Conservation (phyloP, 305 asterid species). For the Fraxinus sp. region DNA sequence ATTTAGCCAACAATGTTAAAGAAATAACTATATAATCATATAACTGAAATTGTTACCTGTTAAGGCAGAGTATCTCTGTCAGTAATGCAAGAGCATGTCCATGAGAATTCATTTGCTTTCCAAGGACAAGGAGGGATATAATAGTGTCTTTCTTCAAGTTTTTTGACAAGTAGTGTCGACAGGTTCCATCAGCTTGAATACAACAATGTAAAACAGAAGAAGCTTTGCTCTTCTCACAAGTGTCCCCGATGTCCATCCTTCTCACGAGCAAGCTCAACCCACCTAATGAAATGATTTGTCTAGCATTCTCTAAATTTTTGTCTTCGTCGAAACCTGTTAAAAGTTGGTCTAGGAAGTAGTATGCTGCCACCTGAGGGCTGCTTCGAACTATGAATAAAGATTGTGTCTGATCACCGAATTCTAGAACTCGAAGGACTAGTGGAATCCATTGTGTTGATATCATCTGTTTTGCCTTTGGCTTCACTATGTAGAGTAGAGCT, state of each 20-base stretch:
- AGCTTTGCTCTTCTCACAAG: conserved; percentile 52
- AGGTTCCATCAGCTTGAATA: conserved; percentile 65
- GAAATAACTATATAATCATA: neutral
- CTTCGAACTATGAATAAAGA: conserved; percentile 51
- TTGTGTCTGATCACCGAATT: conserved; percentile 74
- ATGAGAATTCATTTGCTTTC: conserved; percentile 28
- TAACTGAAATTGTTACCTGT: conserved; percentile 42
- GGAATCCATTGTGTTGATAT: conserved; percentile 68
- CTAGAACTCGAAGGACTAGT: conserved; percentile 68
- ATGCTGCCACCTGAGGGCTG: conserved; percentile 67
- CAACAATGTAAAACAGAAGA: conserved; percentile 49
- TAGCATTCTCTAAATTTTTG: conserved; percentile 58
- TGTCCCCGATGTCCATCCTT: conserved; percentile 64
- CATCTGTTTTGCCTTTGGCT: conserved; percentile 79
- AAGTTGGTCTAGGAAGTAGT: conserved; percentile 61
- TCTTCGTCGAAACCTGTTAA: conserved; percentile 60
- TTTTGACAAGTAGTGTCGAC: conserved; percentile 61
- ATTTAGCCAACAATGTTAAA: neutral
- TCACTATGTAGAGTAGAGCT: conserved; percentile 55
- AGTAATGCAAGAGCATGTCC: conserved; percentile 51
- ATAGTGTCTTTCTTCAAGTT: conserved; percentile 48
- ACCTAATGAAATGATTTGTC: conserved; percentile 61
- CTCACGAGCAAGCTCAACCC: conserved; percentile 59
- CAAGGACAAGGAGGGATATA: conserved; percentile 40
- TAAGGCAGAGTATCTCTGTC: conserved; percentile 60